Evolutionary conservation across 176 grass and related monocot genomes (phyloP).

Genomic region (Ampelocalamus luodianensis): DNA sequence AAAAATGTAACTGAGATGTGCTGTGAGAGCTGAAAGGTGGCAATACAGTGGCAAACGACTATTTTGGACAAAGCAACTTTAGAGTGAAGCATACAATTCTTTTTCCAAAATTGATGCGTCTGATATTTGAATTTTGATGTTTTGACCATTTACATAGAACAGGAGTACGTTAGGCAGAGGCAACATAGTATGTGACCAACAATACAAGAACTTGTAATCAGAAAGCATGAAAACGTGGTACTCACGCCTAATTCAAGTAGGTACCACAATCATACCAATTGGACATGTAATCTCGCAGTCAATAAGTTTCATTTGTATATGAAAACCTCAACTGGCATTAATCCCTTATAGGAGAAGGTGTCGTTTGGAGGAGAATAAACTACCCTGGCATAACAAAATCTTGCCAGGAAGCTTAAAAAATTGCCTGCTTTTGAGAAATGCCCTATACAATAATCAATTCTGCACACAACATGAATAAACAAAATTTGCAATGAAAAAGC

Average conservation of each 20-base stretch:
- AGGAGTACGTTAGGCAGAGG: too few relatives aligned
- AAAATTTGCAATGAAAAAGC: neutral
- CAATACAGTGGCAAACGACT: neutral
- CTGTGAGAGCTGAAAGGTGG: neutral
- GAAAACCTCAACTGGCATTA: conserved; percentile 5
- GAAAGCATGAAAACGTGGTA: too few relatives aligned
- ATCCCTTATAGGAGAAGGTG: neutral
- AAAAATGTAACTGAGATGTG: neutral
- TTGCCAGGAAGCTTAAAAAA: neutral
- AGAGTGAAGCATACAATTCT: neutral
- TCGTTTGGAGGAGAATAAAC: neutral
- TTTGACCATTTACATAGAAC: too few relatives aligned
- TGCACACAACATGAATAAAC: neutral
- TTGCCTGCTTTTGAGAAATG: neutral
- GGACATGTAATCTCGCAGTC: neutral
- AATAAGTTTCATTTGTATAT: neutral
- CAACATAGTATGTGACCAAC: too few relatives aligned
- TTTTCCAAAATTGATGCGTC: neutral
- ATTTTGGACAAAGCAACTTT: neutral
- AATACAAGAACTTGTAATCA: too few relatives aligned
- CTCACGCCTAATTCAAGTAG: too few relatives aligned
- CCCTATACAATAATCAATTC: conserved; percentile 12
- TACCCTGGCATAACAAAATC: neutral
- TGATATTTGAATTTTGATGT: neutral
- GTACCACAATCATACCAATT: too few relatives aligned